Conservation (phyloP, 371 early-diverging fungal species). For the Mucor lusitanicus region DNA sequence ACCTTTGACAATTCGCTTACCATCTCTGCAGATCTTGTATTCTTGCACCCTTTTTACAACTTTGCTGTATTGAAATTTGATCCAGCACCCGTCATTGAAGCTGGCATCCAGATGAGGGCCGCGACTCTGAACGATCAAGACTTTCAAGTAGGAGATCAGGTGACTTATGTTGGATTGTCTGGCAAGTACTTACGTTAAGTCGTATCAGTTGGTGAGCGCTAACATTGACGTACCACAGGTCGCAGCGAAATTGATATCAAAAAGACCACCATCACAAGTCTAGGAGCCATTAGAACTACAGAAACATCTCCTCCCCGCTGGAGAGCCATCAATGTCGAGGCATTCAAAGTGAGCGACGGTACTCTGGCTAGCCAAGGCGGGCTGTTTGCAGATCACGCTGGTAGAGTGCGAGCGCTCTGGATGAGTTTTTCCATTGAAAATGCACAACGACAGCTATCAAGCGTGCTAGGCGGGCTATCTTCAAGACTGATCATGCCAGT, state of each 20-base stretch:
- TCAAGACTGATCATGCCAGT: conserved; percentile 36
- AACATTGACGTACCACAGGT: conserved; percentile 2
- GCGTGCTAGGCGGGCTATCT: conserved; percentile 62
- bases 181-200: conserved; percentile 14
- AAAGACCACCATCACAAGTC: conserved; percentile 55
- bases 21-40: conserved; percentile 69
- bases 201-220: too few species aligned
- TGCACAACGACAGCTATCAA: conserved; percentile 48
- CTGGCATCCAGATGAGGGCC: conserved; percentile 57
- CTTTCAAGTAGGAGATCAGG: conserved; percentile 63
- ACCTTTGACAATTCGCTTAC: conserved; percentile 81
- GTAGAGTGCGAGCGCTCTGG: conserved; percentile 78
- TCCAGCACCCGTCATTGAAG: conserved; percentile 55
- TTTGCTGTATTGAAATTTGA: conserved; percentile 80
- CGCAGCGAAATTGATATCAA: conserved; percentile 55
- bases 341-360: conserved; percentile 72
- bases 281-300: conserved; percentile 59
- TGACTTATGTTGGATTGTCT: conserved; percentile 62
- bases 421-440: conserved; percentile 68
- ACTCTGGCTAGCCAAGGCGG: conserved; percentile 63
- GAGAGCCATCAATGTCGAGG: conserved; percentile 77
- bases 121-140: conserved; percentile 45
- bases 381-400: conserved; percentile 70
- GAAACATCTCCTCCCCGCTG: conserved; percentile 64
- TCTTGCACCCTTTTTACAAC: conserved; percentile 84